A percentile compares a stretch with the other conserved stretches of the same genome.
phyloP scores from a whole-genome alignment of 1,284 basidiomycete species.

The Abortiporus biennis region DNA sequence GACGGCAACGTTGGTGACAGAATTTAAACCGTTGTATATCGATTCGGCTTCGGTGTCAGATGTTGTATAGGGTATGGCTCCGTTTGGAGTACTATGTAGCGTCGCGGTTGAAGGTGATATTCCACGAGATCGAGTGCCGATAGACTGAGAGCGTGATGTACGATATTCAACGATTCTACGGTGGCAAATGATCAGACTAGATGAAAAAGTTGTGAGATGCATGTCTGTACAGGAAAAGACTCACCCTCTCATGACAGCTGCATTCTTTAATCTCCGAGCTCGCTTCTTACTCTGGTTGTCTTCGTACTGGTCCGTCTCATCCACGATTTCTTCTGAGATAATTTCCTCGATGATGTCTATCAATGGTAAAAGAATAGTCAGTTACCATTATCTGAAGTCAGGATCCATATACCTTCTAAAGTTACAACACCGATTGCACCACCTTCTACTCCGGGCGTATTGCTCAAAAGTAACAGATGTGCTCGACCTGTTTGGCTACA shows the following conservation, averaged over 20 bases:
- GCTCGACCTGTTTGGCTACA: slow-evolving; percentile 91
- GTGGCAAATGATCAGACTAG: neutral
- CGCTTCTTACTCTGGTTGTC: slow-evolving; percentile 77
- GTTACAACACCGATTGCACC: slow-evolving; percentile 84
- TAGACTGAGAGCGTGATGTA: no score
- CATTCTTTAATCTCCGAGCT: slow-evolving; percentile 66
- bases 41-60: no score
- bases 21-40: no score
- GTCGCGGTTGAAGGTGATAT: no score
- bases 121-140: no score
- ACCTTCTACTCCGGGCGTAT: slow-evolving; percentile 72
- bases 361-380: neutral
- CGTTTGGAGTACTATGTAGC: no score
- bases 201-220: no score
- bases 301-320: slow-evolving; percentile 85
- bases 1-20: no score
- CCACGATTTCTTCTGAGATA: slow-evolving; percentile 83
- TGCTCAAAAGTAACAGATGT: slow-evolving; percentile 85
- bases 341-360: slow-evolving; percentile 82
- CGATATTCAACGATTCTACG: slow-evolving; percentile 24
- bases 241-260: slow-evolving; percentile 78
- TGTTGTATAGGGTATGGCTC: no score
- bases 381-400: neutral
- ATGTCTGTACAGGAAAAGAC: slow-evolving; percentile 12
- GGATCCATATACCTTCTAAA: slow-evolving; percentile 55